Conservation (phyloP, 768 basidiomycete genomes). For the Suillus discolor region DNA sequence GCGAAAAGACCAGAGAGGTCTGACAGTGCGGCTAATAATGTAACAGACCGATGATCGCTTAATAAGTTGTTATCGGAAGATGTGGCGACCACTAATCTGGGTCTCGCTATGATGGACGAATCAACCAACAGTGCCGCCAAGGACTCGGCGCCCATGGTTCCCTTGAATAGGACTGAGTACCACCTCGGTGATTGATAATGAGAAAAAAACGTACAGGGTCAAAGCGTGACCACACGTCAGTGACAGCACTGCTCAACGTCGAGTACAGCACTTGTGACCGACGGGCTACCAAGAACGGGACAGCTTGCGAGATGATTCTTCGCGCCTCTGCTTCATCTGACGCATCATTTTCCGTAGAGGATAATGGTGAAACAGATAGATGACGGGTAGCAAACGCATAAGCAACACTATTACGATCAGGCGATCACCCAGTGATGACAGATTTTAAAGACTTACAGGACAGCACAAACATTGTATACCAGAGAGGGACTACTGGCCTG, state of each 20-base stretch:
- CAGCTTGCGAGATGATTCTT: constrained; percentile 49
- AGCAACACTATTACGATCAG: constrained; percentile 48
- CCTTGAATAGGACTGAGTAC: constrained; percentile 30
- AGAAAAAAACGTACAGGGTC: constrained; percentile 33
- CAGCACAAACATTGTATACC: constrained; percentile 67
- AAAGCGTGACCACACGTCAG: constrained; percentile 68
- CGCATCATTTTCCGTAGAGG: constrained; percentile 39
- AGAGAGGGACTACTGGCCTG: constrained; percentile 44
- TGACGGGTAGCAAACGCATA: constrained; percentile 71
- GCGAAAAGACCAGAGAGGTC: constrained; percentile 28
- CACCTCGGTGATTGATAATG: not conserved
- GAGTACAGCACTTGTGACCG: constrained; percentile 57
- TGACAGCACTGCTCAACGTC: constrained; percentile 53
- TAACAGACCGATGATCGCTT: constrained; percentile 18
- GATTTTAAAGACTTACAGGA: constrained; percentile 53
- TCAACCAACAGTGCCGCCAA: constrained; percentile 62
- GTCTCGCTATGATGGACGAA: constrained; percentile 51
- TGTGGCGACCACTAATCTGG: constrained; percentile 33
- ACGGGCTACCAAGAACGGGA: constrained; percentile 67
- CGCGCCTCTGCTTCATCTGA: constrained; percentile 50
- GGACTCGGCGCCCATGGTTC: constrained; percentile 37
- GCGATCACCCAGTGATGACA: constrained; percentile 2
- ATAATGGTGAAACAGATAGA: constrained; percentile 60
- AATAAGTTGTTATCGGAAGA: constrained; percentile 1
- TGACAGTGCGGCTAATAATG: constrained; percentile 27